Conservation (phyloP, 2,329 filamentous ascomycete genomes). For the Trichocomaceae sp. region DNA sequence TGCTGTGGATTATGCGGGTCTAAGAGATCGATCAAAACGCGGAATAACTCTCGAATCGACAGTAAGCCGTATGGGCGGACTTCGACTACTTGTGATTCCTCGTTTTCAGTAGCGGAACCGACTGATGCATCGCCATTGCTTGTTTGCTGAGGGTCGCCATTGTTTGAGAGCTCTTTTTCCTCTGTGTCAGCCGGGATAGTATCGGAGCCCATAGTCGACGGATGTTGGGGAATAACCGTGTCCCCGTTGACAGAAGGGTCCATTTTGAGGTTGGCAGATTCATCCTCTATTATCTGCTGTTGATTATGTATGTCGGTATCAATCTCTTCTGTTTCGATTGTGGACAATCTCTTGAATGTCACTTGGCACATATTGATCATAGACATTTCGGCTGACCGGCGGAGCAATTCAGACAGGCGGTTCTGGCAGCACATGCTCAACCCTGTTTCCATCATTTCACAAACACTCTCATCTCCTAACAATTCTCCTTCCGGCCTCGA, state of each 20-base stretch:
- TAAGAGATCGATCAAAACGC: slow-evolving; percentile 85
- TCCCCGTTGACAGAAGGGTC: slow-evolving; percentile 66
- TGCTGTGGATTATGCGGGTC: slow-evolving; percentile 90
- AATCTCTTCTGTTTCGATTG: slow-evolving; percentile 66
- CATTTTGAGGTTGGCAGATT: slow-evolving; percentile 75
- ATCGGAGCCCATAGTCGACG: slow-evolving; percentile 35
- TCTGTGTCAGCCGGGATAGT: slow-evolving; percentile 21
- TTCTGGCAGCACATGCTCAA: slow-evolving; percentile 95
- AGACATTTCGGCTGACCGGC: slow-evolving; percentile 86
- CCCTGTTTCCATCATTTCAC: slow-evolving; percentile 98
- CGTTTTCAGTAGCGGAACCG: slow-evolving; percentile 31
- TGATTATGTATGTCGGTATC: slow-evolving; percentile 61
- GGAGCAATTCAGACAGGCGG: slow-evolving; percentile 80
- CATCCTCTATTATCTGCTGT: slow-evolving; percentile 48
- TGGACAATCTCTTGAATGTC: slow-evolving; percentile 88
- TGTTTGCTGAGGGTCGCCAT: slow-evolving; percentile 29
- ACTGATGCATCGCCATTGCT: slow-evolving; percentile 28
- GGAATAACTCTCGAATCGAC: slow-evolving; percentile 88
- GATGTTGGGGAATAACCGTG: slow-evolving; percentile 50
- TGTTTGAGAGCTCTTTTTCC: slow-evolving; percentile 28
- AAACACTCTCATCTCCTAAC: slow-evolving; percentile 95
- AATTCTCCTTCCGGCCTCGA: slow-evolving; percentile 87
- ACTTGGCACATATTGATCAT: slow-evolving; percentile 99
- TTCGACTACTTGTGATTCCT: slow-evolving; percentile 43
- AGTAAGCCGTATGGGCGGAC: slow-evolving; percentile 88